Percentiles rank a stretch among this genome's conserved stretches.
phyloP scores from a whole-genome alignment of 2,329 filamentous ascomycete species.

The Talaromyces sp. region DNA sequence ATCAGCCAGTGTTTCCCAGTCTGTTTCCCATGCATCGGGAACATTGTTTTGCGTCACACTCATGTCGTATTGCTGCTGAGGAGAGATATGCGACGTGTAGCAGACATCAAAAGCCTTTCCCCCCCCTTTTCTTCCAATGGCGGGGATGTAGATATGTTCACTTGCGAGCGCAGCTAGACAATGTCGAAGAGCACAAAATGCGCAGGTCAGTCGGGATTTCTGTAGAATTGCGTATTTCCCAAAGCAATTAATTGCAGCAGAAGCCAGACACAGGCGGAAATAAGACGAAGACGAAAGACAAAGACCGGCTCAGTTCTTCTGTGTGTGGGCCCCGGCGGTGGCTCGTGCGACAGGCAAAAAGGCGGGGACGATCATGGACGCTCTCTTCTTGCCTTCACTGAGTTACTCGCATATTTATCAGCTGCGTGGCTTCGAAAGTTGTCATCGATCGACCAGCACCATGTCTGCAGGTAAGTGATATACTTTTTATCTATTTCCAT shows the following conservation, averaged over 20 bases:
- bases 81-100: neutral
- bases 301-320: neutral
- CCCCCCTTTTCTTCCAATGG: neutral
- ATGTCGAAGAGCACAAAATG: neutral
- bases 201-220: neutral
- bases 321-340: neutral
- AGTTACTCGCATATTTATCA: neutral
- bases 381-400: neutral
- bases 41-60: constrained; percentile 47
- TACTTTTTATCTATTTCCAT: neutral
- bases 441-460: neutral
- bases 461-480: neutral
- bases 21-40: constrained; percentile 83
- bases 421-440: neutral
- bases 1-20: constrained; percentile 80
- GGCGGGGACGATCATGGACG: neutral
- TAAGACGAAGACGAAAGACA: neutral
- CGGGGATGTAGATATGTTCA: neutral
- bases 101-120: neutral
- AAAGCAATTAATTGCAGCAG: neutral
- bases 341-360: neutral
- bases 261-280: neutral
- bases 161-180: neutral
- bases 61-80: constrained; percentile 20
- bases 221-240: neutral